phyloP scores from a whole-genome alignment of 2,329 filamentous ascomycete species.

The Ilyonectria destructans region DNA sequence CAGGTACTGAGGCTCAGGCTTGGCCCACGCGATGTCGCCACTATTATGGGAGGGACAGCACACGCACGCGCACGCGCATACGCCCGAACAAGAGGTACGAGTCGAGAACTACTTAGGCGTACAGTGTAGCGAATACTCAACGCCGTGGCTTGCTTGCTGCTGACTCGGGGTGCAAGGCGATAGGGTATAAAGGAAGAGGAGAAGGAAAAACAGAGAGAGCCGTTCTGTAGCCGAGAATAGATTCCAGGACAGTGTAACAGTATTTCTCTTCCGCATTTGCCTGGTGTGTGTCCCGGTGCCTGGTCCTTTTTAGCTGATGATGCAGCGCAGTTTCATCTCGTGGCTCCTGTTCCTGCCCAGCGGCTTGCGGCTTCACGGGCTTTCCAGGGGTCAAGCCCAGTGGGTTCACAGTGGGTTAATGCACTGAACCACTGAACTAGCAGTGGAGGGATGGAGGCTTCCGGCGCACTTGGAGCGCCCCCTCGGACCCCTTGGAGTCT shows the following conservation, averaged over 20 bases:
- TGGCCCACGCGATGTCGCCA: constrained; percentile 45
- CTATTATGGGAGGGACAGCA: constrained; percentile 17
- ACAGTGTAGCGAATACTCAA: background rate
- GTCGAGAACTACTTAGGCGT: too few species aligned
- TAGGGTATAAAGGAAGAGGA: background rate
- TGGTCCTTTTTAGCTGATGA: constrained; percentile 8
- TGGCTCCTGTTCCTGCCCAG: constrained; percentile 11
- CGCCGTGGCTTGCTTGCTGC: background rate
- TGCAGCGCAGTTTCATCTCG: constrained; percentile 27
- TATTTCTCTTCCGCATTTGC: constrained; percentile 20
- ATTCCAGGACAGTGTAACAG: background rate
- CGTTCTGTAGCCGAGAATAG: background rate
- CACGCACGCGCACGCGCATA: background rate
- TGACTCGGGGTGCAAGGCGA: background rate
- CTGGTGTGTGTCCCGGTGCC: background rate
- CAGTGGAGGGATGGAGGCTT: constrained; percentile 1
- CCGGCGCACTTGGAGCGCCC: background rate
- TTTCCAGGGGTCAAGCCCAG: constrained; percentile 10
- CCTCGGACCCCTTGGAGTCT: background rate
- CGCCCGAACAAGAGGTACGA: background rate
- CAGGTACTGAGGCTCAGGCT: constrained; percentile 24
- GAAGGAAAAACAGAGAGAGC: background rate
- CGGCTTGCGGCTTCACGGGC: constrained; percentile 11
- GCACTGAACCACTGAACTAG: background rate
- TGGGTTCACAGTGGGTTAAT: constrained; percentile 1